Evolutionary conservation across 2,329 filamentous ascomycete genomes (phyloP).

Genomic region (Aureobasidium sp.): DNA sequence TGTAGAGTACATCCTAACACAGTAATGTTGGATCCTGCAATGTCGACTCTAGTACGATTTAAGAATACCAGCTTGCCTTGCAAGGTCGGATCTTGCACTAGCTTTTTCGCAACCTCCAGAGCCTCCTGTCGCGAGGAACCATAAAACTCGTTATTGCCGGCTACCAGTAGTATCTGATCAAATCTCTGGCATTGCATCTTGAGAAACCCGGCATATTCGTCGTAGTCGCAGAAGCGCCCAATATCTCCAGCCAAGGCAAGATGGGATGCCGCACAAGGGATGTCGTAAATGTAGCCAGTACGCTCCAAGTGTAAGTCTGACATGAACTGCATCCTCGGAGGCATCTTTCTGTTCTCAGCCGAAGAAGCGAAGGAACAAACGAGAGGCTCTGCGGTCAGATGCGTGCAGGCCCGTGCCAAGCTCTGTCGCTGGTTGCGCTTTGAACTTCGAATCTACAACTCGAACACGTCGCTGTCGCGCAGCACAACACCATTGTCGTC

Average conservation of each 20-base stretch:
- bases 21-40: conserved; percentile 33
- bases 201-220: conserved; percentile 40
- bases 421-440: background rate
- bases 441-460: background rate
- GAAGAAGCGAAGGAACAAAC: background rate
- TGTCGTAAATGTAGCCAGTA: conserved; percentile 31
- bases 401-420: background rate
- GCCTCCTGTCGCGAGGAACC: conserved; percentile 34
- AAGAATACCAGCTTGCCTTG: conserved; percentile 34
- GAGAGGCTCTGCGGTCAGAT: background rate
- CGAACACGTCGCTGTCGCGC: background rate
- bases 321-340: conserved; percentile 33
- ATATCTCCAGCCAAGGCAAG: conserved; percentile 47
- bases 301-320: conserved; percentile 48
- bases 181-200: conserved; percentile 36
- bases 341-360: background rate
- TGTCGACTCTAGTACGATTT: conserved; percentile 35
- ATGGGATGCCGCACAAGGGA: conserved; percentile 31
- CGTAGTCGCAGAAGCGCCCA: conserved; percentile 43
- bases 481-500: background rate
- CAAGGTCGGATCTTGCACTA: conserved; percentile 36
- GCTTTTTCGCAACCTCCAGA: conserved; percentile 31
- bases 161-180: conserved; percentile 41
- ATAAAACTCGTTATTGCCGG: conserved; percentile 52
- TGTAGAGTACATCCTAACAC: conserved; percentile 52